A percentile compares a stretch with the other conserved stretches of the same genome.
Conservation (phyloP, 495 filamentous ascomycete genomes). For the Hypoxylon lienhwacheense region DNA sequence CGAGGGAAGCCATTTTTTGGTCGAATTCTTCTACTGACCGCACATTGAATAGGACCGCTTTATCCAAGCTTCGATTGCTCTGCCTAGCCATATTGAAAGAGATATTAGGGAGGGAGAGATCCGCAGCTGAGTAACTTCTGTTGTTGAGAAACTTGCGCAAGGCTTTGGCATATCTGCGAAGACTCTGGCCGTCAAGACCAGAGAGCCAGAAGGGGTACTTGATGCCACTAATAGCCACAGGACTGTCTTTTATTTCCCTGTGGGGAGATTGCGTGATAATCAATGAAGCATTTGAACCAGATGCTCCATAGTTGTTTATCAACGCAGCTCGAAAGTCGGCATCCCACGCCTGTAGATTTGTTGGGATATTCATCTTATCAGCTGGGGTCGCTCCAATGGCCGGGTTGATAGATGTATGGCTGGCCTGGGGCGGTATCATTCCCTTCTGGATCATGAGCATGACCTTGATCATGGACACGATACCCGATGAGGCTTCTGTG, state of each 20-base stretch:
- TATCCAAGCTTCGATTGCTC: conserved; percentile 41
- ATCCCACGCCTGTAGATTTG: conserved; percentile 39
- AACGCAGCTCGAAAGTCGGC: conserved; percentile 42
- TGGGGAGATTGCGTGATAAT: conserved; percentile 43
- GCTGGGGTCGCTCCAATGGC: conserved; percentile 28
- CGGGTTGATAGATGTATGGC: conserved; percentile 47
- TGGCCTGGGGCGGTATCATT: conserved; percentile 48
- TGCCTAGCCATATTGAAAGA: conserved; percentile 46
- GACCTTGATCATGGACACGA: conserved; percentile 49
- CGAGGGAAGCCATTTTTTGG: conserved; percentile 29
- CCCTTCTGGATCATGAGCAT: conserved; percentile 54
- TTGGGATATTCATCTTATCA: conserved; percentile 48
- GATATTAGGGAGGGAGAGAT: conserved; percentile 37
- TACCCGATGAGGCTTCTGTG: conserved; percentile 51
- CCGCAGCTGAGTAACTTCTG: conserved; percentile 9
- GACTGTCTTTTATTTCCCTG: not conserved
- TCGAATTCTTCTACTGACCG: conserved; percentile 41
- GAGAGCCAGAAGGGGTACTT: conserved; percentile 40
- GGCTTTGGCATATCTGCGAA: conserved; percentile 21
- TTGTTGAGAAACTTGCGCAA: conserved; percentile 24
- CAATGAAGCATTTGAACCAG: conserved; percentile 53
- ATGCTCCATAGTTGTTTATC: conserved; percentile 58
- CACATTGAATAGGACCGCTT: conserved; percentile 38
- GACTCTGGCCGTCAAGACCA: conserved; percentile 37
- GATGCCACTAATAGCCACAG: conserved; percentile 11